These are phyloP conservation scores for Colletotrichum sp. DNA, from an alignment of 2,329 filamentous ascomycete genomes.

Conservation along the genomic window DNA sequence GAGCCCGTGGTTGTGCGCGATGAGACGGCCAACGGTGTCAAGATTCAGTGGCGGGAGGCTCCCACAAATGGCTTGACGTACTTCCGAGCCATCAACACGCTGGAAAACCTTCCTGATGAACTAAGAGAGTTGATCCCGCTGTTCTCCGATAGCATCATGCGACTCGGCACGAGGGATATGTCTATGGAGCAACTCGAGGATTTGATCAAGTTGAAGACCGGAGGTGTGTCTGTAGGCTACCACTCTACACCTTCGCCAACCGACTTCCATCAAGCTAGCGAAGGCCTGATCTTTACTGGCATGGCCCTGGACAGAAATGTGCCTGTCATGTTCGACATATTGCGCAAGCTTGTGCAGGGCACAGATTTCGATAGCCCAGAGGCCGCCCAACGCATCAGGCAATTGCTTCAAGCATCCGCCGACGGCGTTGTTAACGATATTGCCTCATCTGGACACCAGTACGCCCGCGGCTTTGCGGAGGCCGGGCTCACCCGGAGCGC, in stretches of 20 bases:
- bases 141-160: conserved; percentile 92
- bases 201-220: conserved; percentile 93
- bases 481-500: conserved; percentile 76
- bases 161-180: conserved; percentile 85
- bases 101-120: conserved; percentile 83
- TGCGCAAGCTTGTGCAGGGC: conserved; percentile 80
- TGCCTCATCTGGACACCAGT: conserved; percentile 87
- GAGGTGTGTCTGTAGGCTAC: conserved; percentile 85
- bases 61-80: conserved; percentile 97
- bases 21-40: conserved; percentile 67
- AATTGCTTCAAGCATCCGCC: conserved; percentile 84
- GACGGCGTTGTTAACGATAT: conserved; percentile 93
- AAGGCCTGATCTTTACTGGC: conserved; percentile 84
- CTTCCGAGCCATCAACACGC: conserved; percentile 84
- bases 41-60: conserved; percentile 89
- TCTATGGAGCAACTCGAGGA: conserved; percentile 96
- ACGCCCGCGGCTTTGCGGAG: conserved; percentile 83
- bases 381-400: conserved; percentile 81
- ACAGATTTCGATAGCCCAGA: conserved; percentile 89
- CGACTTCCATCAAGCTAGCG: conserved; percentile 72
- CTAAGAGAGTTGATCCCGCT: conserved; percentile 84
- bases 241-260: conserved; percentile 81
- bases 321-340: conserved; percentile 86
- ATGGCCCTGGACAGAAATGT: conserved; percentile 91
- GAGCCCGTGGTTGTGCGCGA: conserved; percentile 67